phyloP scores from a whole-genome alignment of 1,284 basidiomycete genomes.

The Phylloboletellus chloephorus region DNA sequence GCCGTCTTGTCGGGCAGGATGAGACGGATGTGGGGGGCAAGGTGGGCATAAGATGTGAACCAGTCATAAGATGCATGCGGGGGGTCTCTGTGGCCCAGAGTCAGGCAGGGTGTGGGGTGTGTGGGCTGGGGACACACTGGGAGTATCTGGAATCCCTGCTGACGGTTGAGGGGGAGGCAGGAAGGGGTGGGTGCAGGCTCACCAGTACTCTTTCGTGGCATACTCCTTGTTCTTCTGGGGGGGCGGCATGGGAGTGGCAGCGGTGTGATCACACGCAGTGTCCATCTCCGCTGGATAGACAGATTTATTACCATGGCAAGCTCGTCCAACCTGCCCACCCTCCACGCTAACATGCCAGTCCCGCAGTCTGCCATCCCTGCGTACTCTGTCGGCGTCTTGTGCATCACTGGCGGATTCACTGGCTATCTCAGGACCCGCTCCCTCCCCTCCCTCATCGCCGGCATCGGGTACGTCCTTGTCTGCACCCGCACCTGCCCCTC shows the following conservation, averaged over 20 bases:
- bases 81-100: constrained; percentile 45
- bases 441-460: constrained; percentile 76
- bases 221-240: constrained; percentile 26
- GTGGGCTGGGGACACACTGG: constrained; percentile 15
- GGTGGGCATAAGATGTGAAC: constrained; percentile 74
- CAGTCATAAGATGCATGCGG: constrained; percentile 75
- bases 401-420: constrained; percentile 70
- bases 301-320: constrained; percentile 32
- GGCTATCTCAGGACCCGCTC: constrained; percentile 67
- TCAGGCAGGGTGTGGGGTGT: not conserved
- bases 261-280: constrained; percentile 20
- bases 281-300: too few relatives aligned
- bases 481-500: not conserved
- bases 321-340: constrained; percentile 12
- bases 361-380: constrained; percentile 76
- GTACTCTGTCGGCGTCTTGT: constrained; percentile 72
- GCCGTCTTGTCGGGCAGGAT: constrained; percentile 62
- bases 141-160: constrained; percentile 28
- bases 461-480: constrained; percentile 51
- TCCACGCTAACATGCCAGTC: constrained; percentile 26
- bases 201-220: constrained; percentile 28
- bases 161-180: not conserved
- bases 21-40: constrained; percentile 53
- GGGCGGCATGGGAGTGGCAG: constrained; percentile 17
- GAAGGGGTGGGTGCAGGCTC: constrained; percentile 5